Evolutionary conservation across 2,329 filamentous ascomycete species (phyloP).

Genomic region (Colletotrichum chlorophyti): DNA sequence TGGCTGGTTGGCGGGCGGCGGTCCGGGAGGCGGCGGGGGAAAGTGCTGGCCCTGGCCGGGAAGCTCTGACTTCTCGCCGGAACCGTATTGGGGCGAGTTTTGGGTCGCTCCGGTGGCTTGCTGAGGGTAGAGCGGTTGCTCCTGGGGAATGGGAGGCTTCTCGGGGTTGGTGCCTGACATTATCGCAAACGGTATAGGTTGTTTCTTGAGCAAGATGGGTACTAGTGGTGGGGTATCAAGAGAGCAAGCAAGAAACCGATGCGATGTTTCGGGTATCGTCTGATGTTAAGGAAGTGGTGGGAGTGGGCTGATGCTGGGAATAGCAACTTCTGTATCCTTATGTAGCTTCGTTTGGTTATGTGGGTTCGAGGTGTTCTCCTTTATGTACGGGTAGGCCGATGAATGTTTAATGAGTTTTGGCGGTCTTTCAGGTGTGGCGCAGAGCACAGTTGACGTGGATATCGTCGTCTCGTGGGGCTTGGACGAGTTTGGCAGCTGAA

Average conservation of each 20-base stretch:
- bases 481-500: background rate
- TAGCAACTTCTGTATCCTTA: too few species aligned
- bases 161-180: slow-evolving; percentile 27
- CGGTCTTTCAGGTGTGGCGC: slow-evolving; percentile 9
- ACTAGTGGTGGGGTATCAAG: background rate
- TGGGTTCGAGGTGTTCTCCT: slow-evolving; percentile 9
- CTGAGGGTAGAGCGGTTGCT: slow-evolving; percentile 27
- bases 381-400: slow-evolving; percentile 2
- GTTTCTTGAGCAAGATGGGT: background rate
- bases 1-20: slow-evolving; percentile 21
- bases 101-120: slow-evolving; percentile 7
- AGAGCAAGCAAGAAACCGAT: background rate
- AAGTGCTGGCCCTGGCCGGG: slow-evolving; percentile 22
- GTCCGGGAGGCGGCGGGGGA: slow-evolving; percentile 27
- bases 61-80: slow-evolving; percentile 15
- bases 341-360: background rate
- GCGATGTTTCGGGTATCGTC: background rate
- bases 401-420: slow-evolving; percentile 1
- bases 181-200: background rate
- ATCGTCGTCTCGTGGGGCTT: slow-evolving; percentile 3
- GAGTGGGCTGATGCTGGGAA: background rate
- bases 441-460: slow-evolving; percentile 20
- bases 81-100: slow-evolving; percentile 7
- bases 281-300: background rate
- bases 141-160: slow-evolving; percentile 26